Evolutionary conservation across 169 alveolate genomes (phyloP), one percentile per base, ranked within the genome.

Genomic region (Eimeria acervulina): DNA sequence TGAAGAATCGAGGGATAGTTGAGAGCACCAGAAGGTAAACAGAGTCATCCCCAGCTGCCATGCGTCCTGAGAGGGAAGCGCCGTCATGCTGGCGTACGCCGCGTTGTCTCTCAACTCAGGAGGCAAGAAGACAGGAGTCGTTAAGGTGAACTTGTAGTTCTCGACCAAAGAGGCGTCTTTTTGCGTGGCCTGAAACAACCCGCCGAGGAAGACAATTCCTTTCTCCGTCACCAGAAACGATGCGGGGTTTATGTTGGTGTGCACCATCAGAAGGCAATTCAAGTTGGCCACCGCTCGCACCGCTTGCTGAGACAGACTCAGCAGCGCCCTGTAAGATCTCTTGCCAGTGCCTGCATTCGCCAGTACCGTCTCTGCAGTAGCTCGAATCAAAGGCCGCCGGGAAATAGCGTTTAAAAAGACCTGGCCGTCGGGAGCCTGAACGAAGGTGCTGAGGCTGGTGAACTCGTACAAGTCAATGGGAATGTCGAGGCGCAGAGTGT

Each of bases 11-110:
- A 44, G 63, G 26, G 91, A 21, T 8, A 83, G 21, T 44, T 33
- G n/a, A 12, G 44, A 23, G 40, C 93, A 87, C 93, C 93, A 87
- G 59, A 87, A 61, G 55, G 81, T 87, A 63, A 55, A 87, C 12
- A 87, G 83, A n/a, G 93, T 87, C 93, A 87, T 87, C 3, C 93
- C 93, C 63, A 87, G 81, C 40, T 87, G 93, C 93, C 93, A 87
- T 0, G 93, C 47, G 19, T 87, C 93, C 26, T 59, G 61, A 21
- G 78, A 59, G 10, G 81, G 63, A 15, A 19, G 44, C 23, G 93
- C 93, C 21, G 36, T 38, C 2, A 12, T 31, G 81, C 7, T 2
- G 66, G 31, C 28, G 23, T 52, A 83, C 0, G 78, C 80, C 7
- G 63, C 33, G 5, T 55, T 36, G 76, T 83, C 91, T 28, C 74